Conservation (phyloP, 441 rosid genomes). For the Eutrema salsugineum region DNA sequence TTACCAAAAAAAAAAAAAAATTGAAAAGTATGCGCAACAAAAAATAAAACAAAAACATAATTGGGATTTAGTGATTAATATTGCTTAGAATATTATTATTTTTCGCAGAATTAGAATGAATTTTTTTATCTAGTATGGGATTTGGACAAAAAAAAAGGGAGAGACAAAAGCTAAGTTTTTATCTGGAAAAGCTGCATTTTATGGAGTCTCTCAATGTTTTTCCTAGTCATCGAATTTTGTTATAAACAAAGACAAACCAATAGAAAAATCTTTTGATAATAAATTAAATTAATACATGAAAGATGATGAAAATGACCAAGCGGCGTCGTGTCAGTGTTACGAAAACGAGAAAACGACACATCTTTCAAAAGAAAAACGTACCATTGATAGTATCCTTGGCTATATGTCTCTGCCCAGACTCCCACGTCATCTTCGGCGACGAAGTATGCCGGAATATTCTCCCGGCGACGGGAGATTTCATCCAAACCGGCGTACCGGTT, state of each 20-base stretch:
- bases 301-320: slow-evolving; percentile 15
- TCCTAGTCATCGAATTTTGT: neutral
- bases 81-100: too few species aligned
- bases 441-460: slow-evolving; percentile 49
- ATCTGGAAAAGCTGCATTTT: slow-evolving; percentile 17
- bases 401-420: slow-evolving; percentile 41
- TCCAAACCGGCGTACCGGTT: slow-evolving; percentile 53
- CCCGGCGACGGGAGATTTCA: slow-evolving; percentile 54
- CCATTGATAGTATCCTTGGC: slow-evolving; percentile 41
- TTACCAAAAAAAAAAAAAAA: neutral
- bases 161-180: neutral
- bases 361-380: slow-evolving; percentile 25
- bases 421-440: slow-evolving; percentile 50
- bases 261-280: neutral
- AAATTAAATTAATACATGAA: neutral
- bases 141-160: slow-evolving; percentile 9
- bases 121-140: neutral
- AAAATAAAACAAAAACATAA: neutral
- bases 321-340: slow-evolving; percentile 21
- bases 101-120: neutral
- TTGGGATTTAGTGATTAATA: neutral
- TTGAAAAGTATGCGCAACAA: neutral
- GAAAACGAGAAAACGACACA: slow-evolving; percentile 9
- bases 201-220: slow-evolving; percentile 11
- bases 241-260: neutral